Evolutionary conservation across 495 filamentous ascomycete genomes (phyloP).

Genomic region (Penicillium macrosclerotiorum): DNA sequence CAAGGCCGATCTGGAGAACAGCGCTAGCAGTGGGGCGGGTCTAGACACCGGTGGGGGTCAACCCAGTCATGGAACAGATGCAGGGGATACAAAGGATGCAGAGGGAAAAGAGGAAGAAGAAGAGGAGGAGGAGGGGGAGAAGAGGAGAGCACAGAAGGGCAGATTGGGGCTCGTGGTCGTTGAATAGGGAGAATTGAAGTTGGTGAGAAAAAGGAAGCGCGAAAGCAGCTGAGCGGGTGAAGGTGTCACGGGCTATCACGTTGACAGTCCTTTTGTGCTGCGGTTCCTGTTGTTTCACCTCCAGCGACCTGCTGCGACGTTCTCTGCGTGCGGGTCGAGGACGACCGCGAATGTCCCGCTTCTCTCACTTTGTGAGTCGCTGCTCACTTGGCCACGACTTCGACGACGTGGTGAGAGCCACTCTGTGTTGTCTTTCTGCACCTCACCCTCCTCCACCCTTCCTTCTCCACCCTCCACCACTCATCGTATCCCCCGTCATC

Average conservation of each 20-base stretch:
- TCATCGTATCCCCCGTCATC: no score
- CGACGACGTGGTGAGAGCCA: background rate
- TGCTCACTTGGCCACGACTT: no score
- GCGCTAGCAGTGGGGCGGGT: conserved; percentile 9
- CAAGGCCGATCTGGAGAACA: conserved; percentile 7
- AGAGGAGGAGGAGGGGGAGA: conserved; percentile 1
- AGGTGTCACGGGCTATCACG: no score
- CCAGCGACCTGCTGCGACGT: no score
- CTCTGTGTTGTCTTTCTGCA: background rate
- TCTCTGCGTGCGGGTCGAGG: no score
- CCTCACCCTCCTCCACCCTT: conserved; percentile 2
- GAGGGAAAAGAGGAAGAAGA: conserved; percentile 1
- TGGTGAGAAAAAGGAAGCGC: conserved; percentile 1
- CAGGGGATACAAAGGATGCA: conserved; percentile 1
- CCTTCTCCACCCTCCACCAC: conserved; percentile 7
- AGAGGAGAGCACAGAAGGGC: no score
- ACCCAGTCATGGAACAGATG: conserved; percentile 4
- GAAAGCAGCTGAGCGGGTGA: background rate
- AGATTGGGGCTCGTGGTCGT: no score
- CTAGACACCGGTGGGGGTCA: conserved; percentile 7
- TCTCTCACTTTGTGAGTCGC: no score
- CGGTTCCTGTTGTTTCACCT: no score
- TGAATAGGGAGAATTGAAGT: no score
- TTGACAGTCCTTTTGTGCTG: no score
- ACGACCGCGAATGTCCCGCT: no score